These are phyloP conservation scores for Coleophoma eucalyptorum DNA, from an alignment of 2,329 filamentous ascomycete genomes.

Conservation along the genomic window DNA sequence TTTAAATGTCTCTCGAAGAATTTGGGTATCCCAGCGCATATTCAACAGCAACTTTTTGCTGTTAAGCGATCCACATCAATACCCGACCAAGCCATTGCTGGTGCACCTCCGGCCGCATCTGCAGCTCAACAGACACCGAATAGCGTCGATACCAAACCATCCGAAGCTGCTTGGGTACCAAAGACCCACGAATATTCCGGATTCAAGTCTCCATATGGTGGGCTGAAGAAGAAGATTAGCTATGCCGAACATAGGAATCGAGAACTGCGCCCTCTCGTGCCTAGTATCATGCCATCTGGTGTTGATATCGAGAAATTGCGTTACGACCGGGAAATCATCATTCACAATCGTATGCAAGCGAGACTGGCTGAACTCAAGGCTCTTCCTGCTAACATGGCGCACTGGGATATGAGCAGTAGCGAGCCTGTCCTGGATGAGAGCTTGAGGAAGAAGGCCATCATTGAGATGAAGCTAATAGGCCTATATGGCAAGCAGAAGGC, in stretches of 20 bases:
- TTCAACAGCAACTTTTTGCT: constrained; percentile 81
- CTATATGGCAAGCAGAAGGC: constrained; percentile 86
- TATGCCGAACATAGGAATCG: constrained; percentile 77
- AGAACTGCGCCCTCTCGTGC: constrained; percentile 74
- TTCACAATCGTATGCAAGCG: constrained; percentile 86
- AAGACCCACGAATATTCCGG: constrained; percentile 49
- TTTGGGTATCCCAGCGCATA: constrained; percentile 68
- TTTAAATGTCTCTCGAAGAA: constrained; percentile 92
- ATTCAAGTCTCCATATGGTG: constrained; percentile 68
- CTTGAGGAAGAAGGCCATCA: constrained; percentile 83
- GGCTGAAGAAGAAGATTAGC: constrained; percentile 51
- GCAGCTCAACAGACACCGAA: constrained; percentile 30
- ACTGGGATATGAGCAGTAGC: constrained; percentile 75
- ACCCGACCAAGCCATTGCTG: constrained; percentile 13
- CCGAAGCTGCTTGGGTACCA: constrained; percentile 20
- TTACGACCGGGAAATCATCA: constrained; percentile 80
- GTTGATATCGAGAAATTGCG: constrained; percentile 83
- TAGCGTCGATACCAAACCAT: constrained; percentile 17
- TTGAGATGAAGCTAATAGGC: constrained; percentile 89
- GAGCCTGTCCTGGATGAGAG: constrained; percentile 72
- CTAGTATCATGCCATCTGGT: constrained; percentile 83
- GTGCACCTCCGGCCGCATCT: constrained; percentile 19
- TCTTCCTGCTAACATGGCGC: constrained; percentile 78
- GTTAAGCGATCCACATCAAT: constrained; percentile 49
- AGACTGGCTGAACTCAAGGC: constrained; percentile 81